Conservation (phyloP, 2,329 filamentous ascomycete genomes). For the Cytospora mali region DNA sequence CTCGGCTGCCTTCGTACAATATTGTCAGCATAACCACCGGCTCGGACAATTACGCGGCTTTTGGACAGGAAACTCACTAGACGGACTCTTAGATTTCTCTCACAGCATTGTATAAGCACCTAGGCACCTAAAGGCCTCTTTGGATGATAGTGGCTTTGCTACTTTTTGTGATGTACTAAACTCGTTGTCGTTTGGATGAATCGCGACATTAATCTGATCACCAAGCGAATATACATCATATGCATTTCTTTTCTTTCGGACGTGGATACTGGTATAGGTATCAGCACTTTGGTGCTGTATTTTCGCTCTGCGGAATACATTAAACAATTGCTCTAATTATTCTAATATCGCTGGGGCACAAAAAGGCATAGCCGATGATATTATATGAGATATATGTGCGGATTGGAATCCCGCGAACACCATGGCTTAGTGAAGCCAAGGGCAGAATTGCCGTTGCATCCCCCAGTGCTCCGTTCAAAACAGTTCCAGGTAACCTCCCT, state of each 20-base stretch:
- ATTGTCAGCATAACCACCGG: neutral
- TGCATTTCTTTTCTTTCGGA: no score
- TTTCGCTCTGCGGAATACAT: neutral
- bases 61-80: neutral
- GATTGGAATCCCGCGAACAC: neutral
- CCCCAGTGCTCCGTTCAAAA: conserved; percentile 12
- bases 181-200: no score
- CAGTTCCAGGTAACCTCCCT: neutral
- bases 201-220: no score
- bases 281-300: no score
- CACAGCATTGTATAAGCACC: neutral
- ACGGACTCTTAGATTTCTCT: neutral
- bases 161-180: no score
- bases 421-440: neutral
- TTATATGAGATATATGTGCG: neutral
- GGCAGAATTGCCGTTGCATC: neutral
- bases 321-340: no score
- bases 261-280: no score
- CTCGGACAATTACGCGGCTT: neutral
- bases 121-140: no score
- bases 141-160: no score
- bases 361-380: no score
- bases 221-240: no score
- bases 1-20: no score
- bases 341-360: neutral